Percentiles rank a stretch among this genome's conserved stretches.
Conservation (phyloP, 805 yeast genomes). For the Candida sakaeoensis region DNA sequence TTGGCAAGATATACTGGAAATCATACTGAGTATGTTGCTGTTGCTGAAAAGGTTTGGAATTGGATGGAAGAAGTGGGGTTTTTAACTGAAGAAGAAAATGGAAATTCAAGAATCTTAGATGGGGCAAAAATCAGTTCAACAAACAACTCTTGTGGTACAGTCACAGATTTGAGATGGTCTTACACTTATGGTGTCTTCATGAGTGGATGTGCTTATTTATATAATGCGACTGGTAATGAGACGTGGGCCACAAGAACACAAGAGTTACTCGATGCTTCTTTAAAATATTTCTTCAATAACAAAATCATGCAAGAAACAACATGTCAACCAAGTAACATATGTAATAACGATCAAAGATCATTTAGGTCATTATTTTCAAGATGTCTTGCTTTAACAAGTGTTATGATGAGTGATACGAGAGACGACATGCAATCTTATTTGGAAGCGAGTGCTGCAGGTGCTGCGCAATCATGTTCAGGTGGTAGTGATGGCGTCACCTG, state of each 20-base stretch:
- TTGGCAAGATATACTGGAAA: constrained; percentile 80
- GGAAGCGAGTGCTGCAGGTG: constrained; percentile 58
- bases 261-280: constrained; percentile 35
- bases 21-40: constrained; percentile 54
- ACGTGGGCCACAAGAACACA: constrained; percentile 39
- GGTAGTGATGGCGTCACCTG: constrained; percentile 86
- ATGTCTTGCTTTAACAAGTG: constrained; percentile 55
- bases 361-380: constrained; percentile 70
- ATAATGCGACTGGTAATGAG: constrained; percentile 52
- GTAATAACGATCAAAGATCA: constrained; percentile 75
- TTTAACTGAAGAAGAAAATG: constrained; percentile 15
- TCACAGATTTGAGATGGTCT: constrained; percentile 56
- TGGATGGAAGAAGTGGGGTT: constrained; percentile 61
- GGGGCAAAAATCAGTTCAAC: constrained; percentile 46
- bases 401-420: constrained; percentile 47
- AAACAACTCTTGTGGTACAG: constrained; percentile 41
- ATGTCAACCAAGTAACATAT: constrained; percentile 49
- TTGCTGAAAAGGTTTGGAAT: constrained; percentile 73
- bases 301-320: constrained; percentile 58
- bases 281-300: constrained; percentile 37
- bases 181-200: constrained; percentile 68
- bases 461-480: constrained; percentile 77
- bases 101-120: constrained; percentile 43
- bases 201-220: constrained; percentile 68
- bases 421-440: constrained; percentile 40